Base-by-base conservation (phyloP, 306 rosid genomes). In the Bauhinia variegata region DNA sequence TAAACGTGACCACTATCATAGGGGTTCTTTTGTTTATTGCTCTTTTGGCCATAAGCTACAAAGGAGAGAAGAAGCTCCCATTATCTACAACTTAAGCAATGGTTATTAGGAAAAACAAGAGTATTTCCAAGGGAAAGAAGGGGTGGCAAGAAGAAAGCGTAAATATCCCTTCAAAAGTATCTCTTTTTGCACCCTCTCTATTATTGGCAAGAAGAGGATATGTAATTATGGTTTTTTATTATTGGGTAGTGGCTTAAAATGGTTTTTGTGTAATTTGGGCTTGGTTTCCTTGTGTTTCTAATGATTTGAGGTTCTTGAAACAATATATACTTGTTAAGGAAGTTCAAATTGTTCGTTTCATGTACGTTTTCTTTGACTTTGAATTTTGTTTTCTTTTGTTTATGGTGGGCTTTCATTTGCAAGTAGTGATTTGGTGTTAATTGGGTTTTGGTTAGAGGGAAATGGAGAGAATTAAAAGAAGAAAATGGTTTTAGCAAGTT, bases 81-180 rank as follows among this genome's bases (percentile, higher is more conserved):
- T 68, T 60, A 47, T 37, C 56, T n/a, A 14, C 62, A 42, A 19
- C 60, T 15, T 3, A 69, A 72, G 39, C 78, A 53, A 87, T 92
- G 97, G 97, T 96, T 11, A 96, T 92, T 34, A 91, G 98, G 0
- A 93, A 93, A 79, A 93, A 93, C 80, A 93, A 90, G 90, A 65
- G 98, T 33, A 93, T 93, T 63, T 93, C 98, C 6, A 93, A 93
- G 76, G 96, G 97, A 3, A 93, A 88, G 88, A 93, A 93, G n/a
- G 80, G 98, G 98, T 61, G 93, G 97, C 75, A 93, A 93, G 89
- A 90, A 93, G 96, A 90, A 93, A 53, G 90, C 97, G 97, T 93
- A 9, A 81, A 89, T 69, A 18, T 42, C 52, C 3, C 1, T 11
- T 13, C 7, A 5, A 16, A 30, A 41, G 3, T 18, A 19, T 23